These are phyloP conservation scores for Cladophialophora psammophila DNA, from an alignment of 2,329 filamentous ascomycete species.

Conservation along the genomic window DNA sequence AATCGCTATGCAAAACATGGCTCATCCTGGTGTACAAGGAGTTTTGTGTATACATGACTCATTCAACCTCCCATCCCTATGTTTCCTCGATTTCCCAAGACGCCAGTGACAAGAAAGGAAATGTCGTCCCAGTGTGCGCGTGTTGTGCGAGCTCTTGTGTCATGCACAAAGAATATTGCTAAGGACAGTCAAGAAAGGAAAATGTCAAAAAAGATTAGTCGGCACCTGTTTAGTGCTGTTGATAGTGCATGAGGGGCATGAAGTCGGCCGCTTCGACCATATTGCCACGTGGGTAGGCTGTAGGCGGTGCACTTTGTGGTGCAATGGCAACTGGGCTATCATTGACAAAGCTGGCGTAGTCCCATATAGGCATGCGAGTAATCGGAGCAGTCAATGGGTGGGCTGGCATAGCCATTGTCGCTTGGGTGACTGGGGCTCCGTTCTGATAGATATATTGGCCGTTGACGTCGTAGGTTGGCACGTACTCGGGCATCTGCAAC, in stretches of 20 bases:
- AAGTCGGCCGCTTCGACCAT: constrained; percentile 34
- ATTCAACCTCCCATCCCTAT: constrained; percentile 20
- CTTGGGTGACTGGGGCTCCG: constrained; percentile 32
- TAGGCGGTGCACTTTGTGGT: constrained; percentile 39
- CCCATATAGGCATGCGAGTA: constrained; percentile 47
- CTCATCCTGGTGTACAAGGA: constrained; percentile 35
- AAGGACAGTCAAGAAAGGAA: constrained; percentile 37
- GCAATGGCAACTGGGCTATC: constrained; percentile 43
- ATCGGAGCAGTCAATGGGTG: constrained; percentile 44
- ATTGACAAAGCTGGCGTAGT: constrained; percentile 46
- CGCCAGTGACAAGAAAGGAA: constrained; percentile 22
- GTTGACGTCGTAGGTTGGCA: constrained; percentile 31
- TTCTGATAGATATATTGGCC: constrained; percentile 34
- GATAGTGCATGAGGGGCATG: constrained; percentile 34
- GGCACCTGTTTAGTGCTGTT: constrained; percentile 26
- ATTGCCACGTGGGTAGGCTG: constrained; percentile 33
- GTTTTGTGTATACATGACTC: constrained; percentile 35
- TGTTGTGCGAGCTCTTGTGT: constrained; percentile 13
- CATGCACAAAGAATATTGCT: constrained; percentile 30
- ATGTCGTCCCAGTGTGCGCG: constrained; percentile 18
- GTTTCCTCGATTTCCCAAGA: constrained; percentile 16
- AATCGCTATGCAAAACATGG: constrained; percentile 38
- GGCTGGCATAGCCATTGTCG: constrained; percentile 30
- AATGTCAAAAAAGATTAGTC: constrained; percentile 18
- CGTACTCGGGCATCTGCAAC: constrained; percentile 36